Evolutionary conservation across 345 rosid genomes (phyloP).

Genomic region (Eucalyptus victrix): DNA sequence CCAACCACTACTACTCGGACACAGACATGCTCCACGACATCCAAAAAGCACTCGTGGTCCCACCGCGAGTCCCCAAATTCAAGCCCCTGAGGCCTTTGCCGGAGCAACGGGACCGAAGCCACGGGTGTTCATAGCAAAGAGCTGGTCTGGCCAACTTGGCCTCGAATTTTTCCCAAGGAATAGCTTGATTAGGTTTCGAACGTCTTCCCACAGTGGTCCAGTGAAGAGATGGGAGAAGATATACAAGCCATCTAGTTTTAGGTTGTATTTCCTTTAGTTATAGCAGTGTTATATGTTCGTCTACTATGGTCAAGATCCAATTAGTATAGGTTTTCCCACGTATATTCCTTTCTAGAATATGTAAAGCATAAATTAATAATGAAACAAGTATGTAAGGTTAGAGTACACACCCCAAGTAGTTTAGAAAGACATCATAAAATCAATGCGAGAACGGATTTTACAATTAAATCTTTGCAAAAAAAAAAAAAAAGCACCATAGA

Average conservation of each 20-base stretch:
- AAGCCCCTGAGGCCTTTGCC: not conserved
- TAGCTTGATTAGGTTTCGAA: not conserved
- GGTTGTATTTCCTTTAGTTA: not conserved
- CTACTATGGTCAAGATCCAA: not conserved
- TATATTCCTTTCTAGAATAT: not conserved
- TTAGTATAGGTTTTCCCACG: not conserved
- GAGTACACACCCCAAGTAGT: not conserved
- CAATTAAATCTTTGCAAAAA: not conserved
- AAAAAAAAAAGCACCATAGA: not conserved
- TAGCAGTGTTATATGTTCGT: not conserved
- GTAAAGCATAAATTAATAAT: not conserved
- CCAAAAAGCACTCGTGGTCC: slow-evolving; percentile 35
- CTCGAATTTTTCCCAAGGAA: not conserved
- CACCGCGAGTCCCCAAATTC: slow-evolving; percentile 1
- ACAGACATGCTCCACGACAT: slow-evolving; percentile 30
- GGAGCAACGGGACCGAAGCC: not conserved
- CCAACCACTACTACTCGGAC: slow-evolving; percentile 27
- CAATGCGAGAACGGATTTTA: not conserved
- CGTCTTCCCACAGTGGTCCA: not conserved
- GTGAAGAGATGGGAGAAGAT: not conserved
- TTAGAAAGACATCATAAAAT: not conserved
- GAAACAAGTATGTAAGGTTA: not conserved
- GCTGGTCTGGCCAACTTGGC: not conserved
- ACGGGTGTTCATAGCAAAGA: not conserved
- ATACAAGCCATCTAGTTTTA: not conserved